Percentiles rank a stretch among this genome's conserved stretches.
Conservation (phyloP, 495 filamentous ascomycete genomes). For the Penicillium coffeae region DNA sequence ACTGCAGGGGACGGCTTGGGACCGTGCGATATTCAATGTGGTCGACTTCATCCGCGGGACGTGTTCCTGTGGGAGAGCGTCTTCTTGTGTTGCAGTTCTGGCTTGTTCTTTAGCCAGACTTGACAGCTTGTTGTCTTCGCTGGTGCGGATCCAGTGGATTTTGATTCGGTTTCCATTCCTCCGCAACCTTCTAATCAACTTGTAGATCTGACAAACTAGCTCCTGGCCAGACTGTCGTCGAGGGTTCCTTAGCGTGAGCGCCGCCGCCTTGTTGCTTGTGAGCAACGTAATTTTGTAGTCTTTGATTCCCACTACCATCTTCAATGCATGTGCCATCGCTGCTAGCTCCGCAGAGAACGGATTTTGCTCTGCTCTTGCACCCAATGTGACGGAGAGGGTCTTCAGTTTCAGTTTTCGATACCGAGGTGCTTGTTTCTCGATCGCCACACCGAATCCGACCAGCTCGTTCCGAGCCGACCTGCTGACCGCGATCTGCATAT, state of each 20-base stretch:
- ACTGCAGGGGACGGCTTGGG: conserved; percentile 9
- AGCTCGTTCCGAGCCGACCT: conserved; percentile 7
- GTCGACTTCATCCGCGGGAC: conserved; percentile 4
- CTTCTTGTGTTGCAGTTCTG: conserved; percentile 10
- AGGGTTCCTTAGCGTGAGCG: neutral
- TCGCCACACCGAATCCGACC: conserved; percentile 4
- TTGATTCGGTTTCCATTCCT: conserved; percentile 11
- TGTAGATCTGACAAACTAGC: neutral
- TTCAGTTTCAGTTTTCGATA: conserved; percentile 10
- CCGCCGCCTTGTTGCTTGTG: neutral
- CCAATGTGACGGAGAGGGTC: conserved; percentile 5
- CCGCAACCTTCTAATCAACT: conserved; percentile 6
- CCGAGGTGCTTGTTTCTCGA: conserved; percentile 1
- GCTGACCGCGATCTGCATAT: conserved; percentile 6
- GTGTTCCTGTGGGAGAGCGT: conserved; percentile 7
- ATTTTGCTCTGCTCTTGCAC: conserved; percentile 11
- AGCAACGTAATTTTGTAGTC: conserved; percentile 2
- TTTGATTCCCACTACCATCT: conserved; percentile 5
- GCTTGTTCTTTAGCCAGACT: conserved; percentile 20
- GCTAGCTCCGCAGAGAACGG: conserved; percentile 15
- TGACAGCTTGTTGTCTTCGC: conserved; percentile 13
- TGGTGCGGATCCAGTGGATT: conserved; percentile 8
- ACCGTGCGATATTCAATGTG: conserved; percentile 2
- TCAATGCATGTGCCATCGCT: conserved; percentile 16
- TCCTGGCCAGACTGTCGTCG: conserved; percentile 1